Percentiles rank a stretch among this genome's conserved stretches.
Conservation (phyloP, 495 filamentous ascomycete genomes). For the Cairneyella variabilis region DNA sequence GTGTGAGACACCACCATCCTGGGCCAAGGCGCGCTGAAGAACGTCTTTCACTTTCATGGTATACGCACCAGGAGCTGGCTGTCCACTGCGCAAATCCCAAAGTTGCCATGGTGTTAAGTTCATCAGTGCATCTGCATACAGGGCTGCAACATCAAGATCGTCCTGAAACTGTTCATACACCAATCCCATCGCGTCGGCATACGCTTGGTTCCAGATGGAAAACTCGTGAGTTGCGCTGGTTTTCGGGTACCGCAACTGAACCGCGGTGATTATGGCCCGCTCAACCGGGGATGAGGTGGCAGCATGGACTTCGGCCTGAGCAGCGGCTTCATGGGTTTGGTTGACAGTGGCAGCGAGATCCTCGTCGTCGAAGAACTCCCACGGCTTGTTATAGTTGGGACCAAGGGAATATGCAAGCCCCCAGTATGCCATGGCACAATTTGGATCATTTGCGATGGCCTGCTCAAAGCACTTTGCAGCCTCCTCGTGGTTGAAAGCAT, state of each 20-base stretch:
- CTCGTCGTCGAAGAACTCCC: slow-evolving; percentile 58
- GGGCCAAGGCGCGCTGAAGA: slow-evolving; percentile 48
- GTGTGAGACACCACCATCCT: slow-evolving; percentile 40
- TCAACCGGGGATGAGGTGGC: slow-evolving; percentile 39
- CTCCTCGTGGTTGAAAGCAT: slow-evolving; percentile 65
- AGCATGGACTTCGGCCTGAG: slow-evolving; percentile 37
- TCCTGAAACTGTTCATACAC: slow-evolving; percentile 51
- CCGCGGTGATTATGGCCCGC: slow-evolving; percentile 52
- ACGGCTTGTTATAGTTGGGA: slow-evolving; percentile 74
- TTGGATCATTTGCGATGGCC: slow-evolving; percentile 47
- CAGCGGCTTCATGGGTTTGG: slow-evolving; percentile 39
- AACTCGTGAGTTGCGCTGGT: slow-evolving; percentile 37
- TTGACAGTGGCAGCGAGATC: slow-evolving; percentile 46
- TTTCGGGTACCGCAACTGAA: slow-evolving; percentile 52
- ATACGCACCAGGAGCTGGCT: slow-evolving; percentile 47
- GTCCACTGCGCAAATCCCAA: slow-evolving; percentile 57
- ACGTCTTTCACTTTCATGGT: slow-evolving; percentile 54
- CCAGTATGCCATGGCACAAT: slow-evolving; percentile 64
- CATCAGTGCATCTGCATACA: slow-evolving; percentile 66
- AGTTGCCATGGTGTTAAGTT: slow-evolving; percentile 65
- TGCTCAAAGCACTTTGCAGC: slow-evolving; percentile 55
- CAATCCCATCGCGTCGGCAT: slow-evolving; percentile 56
- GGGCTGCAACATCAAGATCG: slow-evolving; percentile 56
- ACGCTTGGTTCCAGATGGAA: slow-evolving; percentile 49
- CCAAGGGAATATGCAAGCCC: slow-evolving; percentile 61